These are phyloP conservation scores for Ceratocystis smalleyi DNA, from an alignment of 2,329 filamentous ascomycete genomes.

Conservation along the genomic window DNA sequence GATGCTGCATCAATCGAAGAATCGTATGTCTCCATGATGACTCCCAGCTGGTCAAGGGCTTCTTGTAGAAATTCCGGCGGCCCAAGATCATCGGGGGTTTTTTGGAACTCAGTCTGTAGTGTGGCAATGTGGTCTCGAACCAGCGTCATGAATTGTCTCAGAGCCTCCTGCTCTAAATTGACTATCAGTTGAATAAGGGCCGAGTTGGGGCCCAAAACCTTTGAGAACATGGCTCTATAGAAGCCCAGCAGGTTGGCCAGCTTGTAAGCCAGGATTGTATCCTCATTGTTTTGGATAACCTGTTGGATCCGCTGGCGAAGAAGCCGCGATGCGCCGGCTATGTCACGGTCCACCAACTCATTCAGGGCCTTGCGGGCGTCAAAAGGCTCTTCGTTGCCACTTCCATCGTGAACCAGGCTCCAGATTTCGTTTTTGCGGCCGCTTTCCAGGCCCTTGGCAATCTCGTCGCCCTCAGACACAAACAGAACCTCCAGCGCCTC, in stretches of 20 bases:
- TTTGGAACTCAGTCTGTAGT: constrained; percentile 55
- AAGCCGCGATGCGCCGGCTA: constrained; percentile 66
- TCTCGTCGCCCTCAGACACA: constrained; percentile 75
- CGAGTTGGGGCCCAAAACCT: constrained; percentile 55
- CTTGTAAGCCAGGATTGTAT: constrained; percentile 76
- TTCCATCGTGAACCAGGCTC: constrained; percentile 47
- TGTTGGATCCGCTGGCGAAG: constrained; percentile 82
- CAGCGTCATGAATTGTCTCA: constrained; percentile 67
- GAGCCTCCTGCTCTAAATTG: constrained; percentile 56
- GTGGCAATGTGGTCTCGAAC: constrained; percentile 66
- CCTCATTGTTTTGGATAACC: constrained; percentile 82
- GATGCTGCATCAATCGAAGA: constrained; percentile 52
- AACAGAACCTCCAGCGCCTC: constrained; percentile 88
- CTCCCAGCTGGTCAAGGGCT: constrained; percentile 59
- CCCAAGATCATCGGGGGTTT: constrained; percentile 54
- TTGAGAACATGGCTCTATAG: constrained; percentile 72
- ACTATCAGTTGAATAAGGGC: constrained; percentile 53
- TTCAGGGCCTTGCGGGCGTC: constrained; percentile 70
- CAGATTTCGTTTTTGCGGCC: constrained; percentile 74
- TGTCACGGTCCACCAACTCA: constrained; percentile 71
- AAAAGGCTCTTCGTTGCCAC: constrained; percentile 40
- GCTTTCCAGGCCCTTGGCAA: constrained; percentile 58
- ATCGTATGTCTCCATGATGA: constrained; percentile 75
- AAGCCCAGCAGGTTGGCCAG: constrained; percentile 80
- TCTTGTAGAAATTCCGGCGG: constrained; percentile 69